These are phyloP conservation scores for Irpex rosettiformis DNA, from an alignment of 1,284 basidiomycete species.

Conservation along the genomic window DNA sequence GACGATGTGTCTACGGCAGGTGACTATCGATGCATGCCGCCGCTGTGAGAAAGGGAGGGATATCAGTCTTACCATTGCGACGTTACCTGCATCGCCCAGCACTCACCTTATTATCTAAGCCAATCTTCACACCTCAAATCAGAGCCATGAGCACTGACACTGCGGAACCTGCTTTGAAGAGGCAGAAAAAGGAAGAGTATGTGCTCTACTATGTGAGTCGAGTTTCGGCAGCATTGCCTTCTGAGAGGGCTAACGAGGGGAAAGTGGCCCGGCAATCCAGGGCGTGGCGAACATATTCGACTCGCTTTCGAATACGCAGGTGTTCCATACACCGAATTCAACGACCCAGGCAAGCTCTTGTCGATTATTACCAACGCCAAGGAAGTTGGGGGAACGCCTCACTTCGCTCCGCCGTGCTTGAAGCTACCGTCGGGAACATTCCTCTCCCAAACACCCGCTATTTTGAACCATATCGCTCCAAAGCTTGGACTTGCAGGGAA, in stretches of 20 bases:
- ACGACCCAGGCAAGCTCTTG: constrained; percentile 17
- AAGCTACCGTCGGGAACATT: constrained; percentile 29
- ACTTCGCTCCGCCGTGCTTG: constrained; percentile 37
- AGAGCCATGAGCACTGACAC: constrained; percentile 14
- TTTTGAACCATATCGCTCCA: constrained; percentile 40
- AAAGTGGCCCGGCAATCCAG: constrained; percentile 38
- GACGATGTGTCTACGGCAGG: not conserved
- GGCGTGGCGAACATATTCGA: constrained; percentile 44
- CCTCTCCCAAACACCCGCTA: constrained; percentile 39
- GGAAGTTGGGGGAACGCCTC: constrained; percentile 26
- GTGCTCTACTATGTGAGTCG: constrained; percentile 32
- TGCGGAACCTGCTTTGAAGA: constrained; percentile 20
- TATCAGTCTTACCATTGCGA: not conserved
- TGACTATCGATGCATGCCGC: not conserved
- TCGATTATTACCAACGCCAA: constrained; percentile 17
- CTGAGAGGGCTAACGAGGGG: not conserved
- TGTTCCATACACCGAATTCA: constrained; percentile 34
- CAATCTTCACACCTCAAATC: not conserved
- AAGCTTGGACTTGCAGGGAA: constrained; percentile 34
- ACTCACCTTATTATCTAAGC: not conserved
- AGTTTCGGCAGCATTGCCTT: too few relatives aligned
- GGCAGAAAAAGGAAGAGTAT: constrained; percentile 27
- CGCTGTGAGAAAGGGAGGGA: not conserved
- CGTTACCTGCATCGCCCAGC: not conserved
- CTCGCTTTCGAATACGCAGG: constrained; percentile 42